Evolutionary conservation across 495 filamentous ascomycete genomes (phyloP), one percentile per base, ranked within the genome.

Genomic region (Lentithecium fluviatile): DNA sequence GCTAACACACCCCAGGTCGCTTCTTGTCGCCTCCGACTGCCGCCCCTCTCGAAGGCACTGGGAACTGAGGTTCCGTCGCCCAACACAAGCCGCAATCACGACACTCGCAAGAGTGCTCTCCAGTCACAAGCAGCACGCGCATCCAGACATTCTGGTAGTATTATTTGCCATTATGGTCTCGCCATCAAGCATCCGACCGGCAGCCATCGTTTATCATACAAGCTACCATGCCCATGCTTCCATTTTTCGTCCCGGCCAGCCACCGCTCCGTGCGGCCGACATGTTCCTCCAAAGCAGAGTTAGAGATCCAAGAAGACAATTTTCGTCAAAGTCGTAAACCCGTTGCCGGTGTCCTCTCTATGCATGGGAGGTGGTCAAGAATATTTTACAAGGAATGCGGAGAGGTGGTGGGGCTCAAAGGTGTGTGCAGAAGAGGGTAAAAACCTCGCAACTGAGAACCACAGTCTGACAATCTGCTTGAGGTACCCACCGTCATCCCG

Each of bases 291-390:
- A 58, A 47, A 21, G 42, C 32, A 36, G 37, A 42, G 13, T 45
- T 40, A 21, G 11, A 49, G 50, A 50, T 42, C 47, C 53, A 52
- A 52, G 47, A 57, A 56, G 7, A 52, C 45, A 46, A 65, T 15
- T 38, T 51, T 66, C 63, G 26, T 66, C 57, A 56, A 56, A 32
- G 8, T 61, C 56, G 47, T 64, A 46, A 66, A 32, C 29, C 63
- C 63, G 56, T 66, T 54, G 63, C 63, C 56, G 46, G 52, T 34
- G 20, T 23, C 38, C 48, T 54, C 42, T 60, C 52, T 60, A 66
- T 66, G 63, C 56, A 60, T 48, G 37, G 19, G 13, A 51, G 45
- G 12, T 7, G 21, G 48, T 32, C 29, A 26, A 19, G n/a, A 42
- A 61, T 66, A 57, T 42, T 46, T 36, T 66, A 66, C 63, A 66